phyloP scores from a whole-genome alignment of 2,329 filamentous ascomycete genomes.

The Pleoardoris graminearum region DNA sequence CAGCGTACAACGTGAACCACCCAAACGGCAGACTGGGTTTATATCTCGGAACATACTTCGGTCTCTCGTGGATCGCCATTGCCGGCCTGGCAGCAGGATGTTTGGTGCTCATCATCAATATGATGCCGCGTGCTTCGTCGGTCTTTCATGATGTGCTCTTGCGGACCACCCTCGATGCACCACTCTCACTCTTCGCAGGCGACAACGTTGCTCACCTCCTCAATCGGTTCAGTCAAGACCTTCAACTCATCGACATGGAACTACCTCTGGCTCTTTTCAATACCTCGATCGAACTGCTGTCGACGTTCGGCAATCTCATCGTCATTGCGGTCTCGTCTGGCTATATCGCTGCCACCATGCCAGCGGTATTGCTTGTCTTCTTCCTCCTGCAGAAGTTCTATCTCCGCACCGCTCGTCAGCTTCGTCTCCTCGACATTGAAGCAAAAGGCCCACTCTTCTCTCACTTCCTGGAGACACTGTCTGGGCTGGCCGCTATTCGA shows the following conservation, averaged over 20 bases:
- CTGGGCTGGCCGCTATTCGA: constrained; percentile 52
- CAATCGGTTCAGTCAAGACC: constrained; percentile 7
- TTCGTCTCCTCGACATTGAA: constrained; percentile 56
- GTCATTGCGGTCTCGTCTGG: constrained; percentile 32
- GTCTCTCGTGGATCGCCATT: no score
- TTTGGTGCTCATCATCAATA: no score
- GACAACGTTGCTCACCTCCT: neutral
- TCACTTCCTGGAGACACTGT: constrained; percentile 53
- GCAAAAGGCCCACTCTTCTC: constrained; percentile 51
- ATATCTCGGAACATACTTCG: no score
- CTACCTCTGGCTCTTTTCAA: neutral
- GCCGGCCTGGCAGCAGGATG: no score
- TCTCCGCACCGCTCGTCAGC: constrained; percentile 48
- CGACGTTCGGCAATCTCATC: neutral
- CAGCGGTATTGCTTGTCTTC: neutral
- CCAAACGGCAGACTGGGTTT: no score
- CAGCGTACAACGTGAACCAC: no score
- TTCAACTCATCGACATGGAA: neutral
- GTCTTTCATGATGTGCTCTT: no score
- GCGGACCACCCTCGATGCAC: no score
- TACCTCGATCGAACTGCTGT: constrained; percentile 35
- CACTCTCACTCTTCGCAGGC: no score
- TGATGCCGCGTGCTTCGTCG: no score
- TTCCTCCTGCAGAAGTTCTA: constrained; percentile 46
- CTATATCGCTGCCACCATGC: constrained; percentile 38